Evolutionary conservation across 371 early-diverging fungal genomes (phyloP).

Genomic region (Saksenaea vasiformis): DNA sequence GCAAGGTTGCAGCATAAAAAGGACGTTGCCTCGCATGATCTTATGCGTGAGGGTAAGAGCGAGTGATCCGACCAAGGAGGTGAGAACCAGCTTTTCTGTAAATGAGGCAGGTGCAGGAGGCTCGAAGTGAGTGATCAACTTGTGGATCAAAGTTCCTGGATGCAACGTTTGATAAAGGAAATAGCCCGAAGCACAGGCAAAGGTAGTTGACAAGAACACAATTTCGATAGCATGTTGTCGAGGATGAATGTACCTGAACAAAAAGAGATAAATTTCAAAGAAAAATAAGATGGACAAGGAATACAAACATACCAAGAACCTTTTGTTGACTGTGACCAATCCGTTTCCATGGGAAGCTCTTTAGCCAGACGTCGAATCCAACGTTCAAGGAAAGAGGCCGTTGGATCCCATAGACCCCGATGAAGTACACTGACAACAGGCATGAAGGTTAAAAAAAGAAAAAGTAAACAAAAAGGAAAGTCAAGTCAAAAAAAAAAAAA

Average conservation of each 20-base stretch:
- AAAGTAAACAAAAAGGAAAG: not conserved
- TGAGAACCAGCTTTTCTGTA: conserved; percentile 44
- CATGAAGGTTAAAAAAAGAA: not conserved
- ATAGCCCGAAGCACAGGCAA: conserved; percentile 38
- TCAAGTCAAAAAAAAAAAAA: not conserved
- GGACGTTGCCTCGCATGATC: conserved; percentile 41
- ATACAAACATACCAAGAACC: conserved; percentile 55
- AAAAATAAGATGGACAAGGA: not conserved
- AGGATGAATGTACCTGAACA: conserved; percentile 60
- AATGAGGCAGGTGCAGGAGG: conserved; percentile 37
- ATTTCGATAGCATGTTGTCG: conserved; percentile 62
- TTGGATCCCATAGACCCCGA: conserved; percentile 25
- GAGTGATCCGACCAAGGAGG: conserved; percentile 40
- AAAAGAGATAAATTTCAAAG: not conserved
- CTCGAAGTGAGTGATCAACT: conserved; percentile 30
- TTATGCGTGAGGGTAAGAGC: conserved; percentile 52
- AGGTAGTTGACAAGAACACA: conserved; percentile 49
- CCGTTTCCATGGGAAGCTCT: conserved; percentile 55
- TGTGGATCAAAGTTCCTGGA: conserved; percentile 40
- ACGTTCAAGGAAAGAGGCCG: conserved; percentile 29
- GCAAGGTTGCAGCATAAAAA: conserved; percentile 68
- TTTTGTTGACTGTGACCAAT: conserved; percentile 54
- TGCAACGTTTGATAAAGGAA: conserved; percentile 45
- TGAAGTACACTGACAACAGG: conserved; percentile 4
- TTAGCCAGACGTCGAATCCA: conserved; percentile 48